Evolutionary conservation across 768 basidiomycete genomes (phyloP), one percentile per base, ranked within the genome.

Genomic region (Naganishia randhawae): DNA sequence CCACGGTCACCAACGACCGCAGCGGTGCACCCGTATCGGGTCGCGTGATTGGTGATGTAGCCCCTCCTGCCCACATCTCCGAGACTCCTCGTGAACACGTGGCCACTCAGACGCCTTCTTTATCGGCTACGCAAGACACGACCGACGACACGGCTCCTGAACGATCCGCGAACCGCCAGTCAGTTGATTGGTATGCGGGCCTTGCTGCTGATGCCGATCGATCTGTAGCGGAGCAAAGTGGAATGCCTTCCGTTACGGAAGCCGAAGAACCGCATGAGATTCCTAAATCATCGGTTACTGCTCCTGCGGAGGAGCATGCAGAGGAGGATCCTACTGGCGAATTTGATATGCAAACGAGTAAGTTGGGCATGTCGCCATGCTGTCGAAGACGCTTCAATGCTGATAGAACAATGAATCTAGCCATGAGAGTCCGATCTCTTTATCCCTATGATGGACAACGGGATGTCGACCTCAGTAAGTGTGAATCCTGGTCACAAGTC

Each of bases 161-260:
- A 27, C 48, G 76, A 41, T 80, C 83, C 37, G 84, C 80, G 65
- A 85, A 88, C 73, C 83, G 87, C 68, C 89, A 92, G 78, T 89
- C 88, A 8, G 88, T 95, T 3, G 93, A 92, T 74, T 98, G 94
- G 94, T 92, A 91, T 76, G 85, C 87, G 61, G 89, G 88, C 35
- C 83, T 95, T 14, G 92, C 94, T 14, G 89, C 88, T 42, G 88
- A 95, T 69, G 51, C 81, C 63, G 70, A 71, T 64, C 54, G 61
- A 31, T 52, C 65, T 31, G 65, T 61, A 1, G 67, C 73, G 3
- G 73, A 71, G 29, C 57, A 55, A 7, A 64, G 66, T 9, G 32
- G 50, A 19, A 68, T 74, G 39, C 32, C 71, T 7, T 67, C 73
- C 1, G 68, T 70, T 31, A 61, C 50, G n/a, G 73, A 74, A 54